phyloP scores from a whole-genome alignment of 768 basidiomycete species.

The Clavulina sp. region DNA sequence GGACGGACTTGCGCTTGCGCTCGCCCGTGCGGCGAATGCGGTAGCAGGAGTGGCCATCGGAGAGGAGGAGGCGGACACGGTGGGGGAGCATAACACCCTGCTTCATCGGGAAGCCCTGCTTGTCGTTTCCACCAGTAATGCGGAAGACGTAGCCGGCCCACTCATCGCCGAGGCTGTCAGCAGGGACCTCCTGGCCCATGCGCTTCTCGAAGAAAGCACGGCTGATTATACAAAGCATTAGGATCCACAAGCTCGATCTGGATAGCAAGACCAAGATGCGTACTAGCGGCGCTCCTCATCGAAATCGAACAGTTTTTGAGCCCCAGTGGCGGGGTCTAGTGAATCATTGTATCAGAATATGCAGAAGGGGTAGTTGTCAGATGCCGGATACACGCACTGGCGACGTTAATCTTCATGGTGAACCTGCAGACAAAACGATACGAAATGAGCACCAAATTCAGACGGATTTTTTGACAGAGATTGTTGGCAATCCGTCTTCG shows the following conservation, averaged over 20 bases:
- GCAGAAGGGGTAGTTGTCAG: constrained; percentile 3
- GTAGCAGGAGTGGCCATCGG: constrained; percentile 97
- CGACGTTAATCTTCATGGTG: constrained; percentile 96
- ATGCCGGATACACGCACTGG: constrained; percentile 40
- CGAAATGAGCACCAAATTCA: background rate
- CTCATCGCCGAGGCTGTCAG: constrained; percentile 82
- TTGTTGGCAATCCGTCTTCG: no score
- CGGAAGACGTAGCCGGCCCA: constrained; percentile 94
- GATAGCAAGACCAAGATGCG: constrained; percentile 16
- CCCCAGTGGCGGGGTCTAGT: constrained; percentile 87
- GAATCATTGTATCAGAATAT: constrained; percentile 11
- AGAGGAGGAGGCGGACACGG: constrained; percentile 85
- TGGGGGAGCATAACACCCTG: constrained; percentile 91
- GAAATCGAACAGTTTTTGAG: constrained; percentile 89
- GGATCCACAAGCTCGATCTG: background rate
- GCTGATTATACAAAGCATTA: constrained; percentile 25
- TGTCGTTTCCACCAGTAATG: constrained; percentile 96
- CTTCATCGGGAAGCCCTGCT: constrained; percentile 98
- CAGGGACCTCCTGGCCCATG: constrained; percentile 87
- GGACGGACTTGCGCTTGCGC: constrained; percentile 97
- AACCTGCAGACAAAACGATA: background rate
- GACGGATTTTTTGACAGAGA: background rate
- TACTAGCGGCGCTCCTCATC: constrained; percentile 82
- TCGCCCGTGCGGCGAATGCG: constrained; percentile 82
- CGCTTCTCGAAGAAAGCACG: constrained; percentile 96